Conservation (phyloP, 495 filamentous ascomycete genomes). For the Tuber melanosporum region DNA sequence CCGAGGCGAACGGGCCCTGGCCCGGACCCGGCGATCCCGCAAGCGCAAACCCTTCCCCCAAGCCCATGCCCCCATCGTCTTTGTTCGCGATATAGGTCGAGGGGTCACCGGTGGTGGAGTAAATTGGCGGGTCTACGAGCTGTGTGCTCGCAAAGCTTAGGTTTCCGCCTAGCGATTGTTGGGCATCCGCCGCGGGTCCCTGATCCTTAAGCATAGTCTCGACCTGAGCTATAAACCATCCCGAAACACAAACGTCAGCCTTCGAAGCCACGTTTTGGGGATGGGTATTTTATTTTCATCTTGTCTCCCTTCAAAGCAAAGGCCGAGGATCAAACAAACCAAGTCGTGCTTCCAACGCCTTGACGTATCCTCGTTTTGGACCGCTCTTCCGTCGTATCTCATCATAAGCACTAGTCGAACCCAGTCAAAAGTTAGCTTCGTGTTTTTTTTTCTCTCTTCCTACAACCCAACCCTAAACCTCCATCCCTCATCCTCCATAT, state of each 20-base stretch:
- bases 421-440: conserved; percentile 12
- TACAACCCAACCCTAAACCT: not conserved
- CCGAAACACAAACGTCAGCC: conserved; percentile 17
- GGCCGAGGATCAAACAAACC: conserved; percentile 52
- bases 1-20: conserved; percentile 27
- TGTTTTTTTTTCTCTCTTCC: not conserved
- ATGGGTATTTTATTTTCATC: not conserved
- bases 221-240: conserved; percentile 66
- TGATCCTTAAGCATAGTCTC: conserved; percentile 82
- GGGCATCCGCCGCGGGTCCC: conserved; percentile 45
- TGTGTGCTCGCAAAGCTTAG: conserved; percentile 17
- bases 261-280: conserved; percentile 20
- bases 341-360: conserved; percentile 87
- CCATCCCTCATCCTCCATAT: not conserved
- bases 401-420: conserved; percentile 66
- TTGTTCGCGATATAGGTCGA: conserved; percentile 14
- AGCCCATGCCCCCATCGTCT: conserved; percentile 12
- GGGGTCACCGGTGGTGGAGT: conserved; percentile 10
- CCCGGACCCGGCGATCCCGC: conserved; percentile 7
- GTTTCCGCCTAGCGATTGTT: conserved; percentile 19
- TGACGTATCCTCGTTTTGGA: conserved; percentile 96
- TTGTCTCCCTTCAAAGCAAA: not conserved
- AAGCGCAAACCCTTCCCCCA: conserved; percentile 13
- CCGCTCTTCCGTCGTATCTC: conserved; percentile 96
- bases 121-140: conserved; percentile 25